Percentiles rank a stretch among this genome's conserved stretches.
Evolutionary conservation across 495 filamentous ascomycete species (phyloP).

Genomic region (Talaromyces trachyspermus): DNA sequence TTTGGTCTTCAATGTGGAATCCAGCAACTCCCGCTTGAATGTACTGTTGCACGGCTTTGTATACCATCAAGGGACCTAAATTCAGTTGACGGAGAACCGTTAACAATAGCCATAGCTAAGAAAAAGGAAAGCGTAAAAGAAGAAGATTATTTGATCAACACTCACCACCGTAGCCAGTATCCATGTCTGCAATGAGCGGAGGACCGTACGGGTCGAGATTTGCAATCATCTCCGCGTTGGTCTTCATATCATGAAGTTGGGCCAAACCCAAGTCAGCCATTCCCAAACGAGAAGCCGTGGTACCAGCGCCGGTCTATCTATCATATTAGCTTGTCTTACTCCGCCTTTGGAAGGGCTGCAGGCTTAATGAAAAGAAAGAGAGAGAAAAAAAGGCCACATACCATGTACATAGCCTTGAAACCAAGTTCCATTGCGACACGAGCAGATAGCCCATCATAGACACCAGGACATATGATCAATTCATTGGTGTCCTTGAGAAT

Average conservation of each 20-base stretch:
- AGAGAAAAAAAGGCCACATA: constrained; percentile 25
- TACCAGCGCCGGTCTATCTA: constrained; percentile 61
- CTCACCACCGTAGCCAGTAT: constrained; percentile 56
- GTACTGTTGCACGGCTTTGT: constrained; percentile 57
- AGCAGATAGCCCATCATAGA: constrained; percentile 65
- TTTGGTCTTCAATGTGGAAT: constrained; percentile 67
- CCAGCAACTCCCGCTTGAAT: constrained; percentile 61
- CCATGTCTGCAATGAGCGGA: constrained; percentile 65
- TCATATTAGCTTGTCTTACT: constrained; percentile 6
- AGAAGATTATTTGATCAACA: too few relatives aligned
- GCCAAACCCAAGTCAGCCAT: constrained; percentile 61
- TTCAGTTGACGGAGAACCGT: too few relatives aligned
- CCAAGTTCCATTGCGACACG: constrained; percentile 53
- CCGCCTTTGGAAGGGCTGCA: background rate
- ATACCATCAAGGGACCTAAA: constrained; percentile 54
- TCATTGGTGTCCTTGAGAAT: constrained; percentile 33
- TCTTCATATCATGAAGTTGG: constrained; percentile 55
- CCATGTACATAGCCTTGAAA: constrained; percentile 62
- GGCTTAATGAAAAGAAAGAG: too few relatives aligned
- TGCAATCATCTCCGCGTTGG: constrained; percentile 60
- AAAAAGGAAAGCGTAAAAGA: too few relatives aligned
- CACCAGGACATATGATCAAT: constrained; percentile 53
- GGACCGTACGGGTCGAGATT: constrained; percentile 48
- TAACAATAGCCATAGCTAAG: too few relatives aligned
- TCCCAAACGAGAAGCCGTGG: constrained; percentile 54